Base-by-base conservation (phyloP, 1,139 yeast genomes). In the Yamadazyma spencermartinsiae region DNA sequence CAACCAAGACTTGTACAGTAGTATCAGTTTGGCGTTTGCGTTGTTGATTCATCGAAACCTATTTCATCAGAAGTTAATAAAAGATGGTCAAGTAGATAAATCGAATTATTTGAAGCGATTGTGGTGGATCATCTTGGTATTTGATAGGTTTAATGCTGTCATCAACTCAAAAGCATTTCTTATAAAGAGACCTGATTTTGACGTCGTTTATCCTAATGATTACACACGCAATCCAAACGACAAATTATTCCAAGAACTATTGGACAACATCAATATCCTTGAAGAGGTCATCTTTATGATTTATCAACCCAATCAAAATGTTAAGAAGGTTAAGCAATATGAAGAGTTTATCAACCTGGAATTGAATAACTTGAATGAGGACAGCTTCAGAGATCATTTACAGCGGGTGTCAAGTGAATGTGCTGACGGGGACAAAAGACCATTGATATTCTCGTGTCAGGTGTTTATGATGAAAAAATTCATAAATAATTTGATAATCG, bases 71-170 rank as follows among this genome's bases (percentile, higher is more conserved):
- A 40, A 38, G 9, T 34, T 46, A 14, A 31, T 38, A 1, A 20
- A 13, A 2, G 28, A 34, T 29, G 51, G 55, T 2, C 43, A 49
- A 6, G 30, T 44, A 7, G 54, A 43, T n/a, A 45, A 45, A 12
- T 46, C 51, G 7, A 54, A 49, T 13, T 59, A 62, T 38, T 49
- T 59, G 25, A 50, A 56, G n/a, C 54, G 57, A 33, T 45, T 65
- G 17, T 67, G 72, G 71, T 68, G 71, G 70, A 50, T 59, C 29
- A 52, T 67, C 39, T 65, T 54, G 39, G 49, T 65, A 3, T 48
- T 65, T 40, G 74, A 68, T 45, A 44, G 70, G 18, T 57, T 65
- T 48, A 65, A 60, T 45, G 69, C 40, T n/a, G 29, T 48, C 0
- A 36, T 45, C 7, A 48, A 40, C 26, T 34, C 50, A 11, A 48